These are phyloP conservation scores for Pyricularia grisea DNA, from an alignment of 2,329 filamentous ascomycete genomes.

Conservation along the genomic window DNA sequence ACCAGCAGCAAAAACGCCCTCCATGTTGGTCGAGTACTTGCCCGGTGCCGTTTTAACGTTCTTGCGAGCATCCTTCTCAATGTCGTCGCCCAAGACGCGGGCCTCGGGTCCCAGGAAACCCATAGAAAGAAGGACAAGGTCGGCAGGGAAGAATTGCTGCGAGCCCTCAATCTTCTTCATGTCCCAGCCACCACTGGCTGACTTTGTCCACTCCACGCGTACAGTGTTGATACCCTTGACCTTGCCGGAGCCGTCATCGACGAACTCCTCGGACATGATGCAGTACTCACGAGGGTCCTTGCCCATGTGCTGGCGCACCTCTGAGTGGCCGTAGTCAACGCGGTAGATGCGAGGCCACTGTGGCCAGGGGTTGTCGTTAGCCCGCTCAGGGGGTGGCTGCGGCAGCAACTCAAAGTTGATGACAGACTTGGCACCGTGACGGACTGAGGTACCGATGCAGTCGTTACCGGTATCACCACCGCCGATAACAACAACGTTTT, in stretches of 20 bases:
- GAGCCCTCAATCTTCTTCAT: conserved; percentile 96
- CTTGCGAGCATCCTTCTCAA: conserved; percentile 88
- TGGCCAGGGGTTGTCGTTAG: conserved; percentile 92
- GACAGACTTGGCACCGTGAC: conserved; percentile 90
- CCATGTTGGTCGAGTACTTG: conserved; percentile 79
- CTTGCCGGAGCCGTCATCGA: conserved; percentile 75
- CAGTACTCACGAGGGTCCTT: conserved; percentile 95
- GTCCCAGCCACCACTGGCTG: conserved; percentile 83
- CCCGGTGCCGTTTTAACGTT: conserved; percentile 91
- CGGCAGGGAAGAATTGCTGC: conserved; percentile 92
- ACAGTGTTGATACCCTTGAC: conserved; percentile 96
- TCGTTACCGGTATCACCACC: conserved; percentile 97
- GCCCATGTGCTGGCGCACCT: conserved; percentile 93
- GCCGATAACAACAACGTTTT: conserved; percentile 93
- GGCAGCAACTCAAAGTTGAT: conserved; percentile 95
- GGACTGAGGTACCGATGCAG: conserved; percentile 92
- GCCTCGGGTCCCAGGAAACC: conserved; percentile 93
- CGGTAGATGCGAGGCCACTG: conserved; percentile 98
- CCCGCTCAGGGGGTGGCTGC: conserved; percentile 83
- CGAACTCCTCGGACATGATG: conserved; percentile 96
- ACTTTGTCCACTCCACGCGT: conserved; percentile 93
- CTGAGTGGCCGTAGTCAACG: conserved; percentile 94
- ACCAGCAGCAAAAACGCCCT: conserved; percentile 86
- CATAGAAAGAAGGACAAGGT: conserved; percentile 91
- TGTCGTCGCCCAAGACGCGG: conserved; percentile 73